Evolutionary conservation across 2,329 filamentous ascomycete species (phyloP).

Genomic region (Colletotrichum sp.): DNA sequence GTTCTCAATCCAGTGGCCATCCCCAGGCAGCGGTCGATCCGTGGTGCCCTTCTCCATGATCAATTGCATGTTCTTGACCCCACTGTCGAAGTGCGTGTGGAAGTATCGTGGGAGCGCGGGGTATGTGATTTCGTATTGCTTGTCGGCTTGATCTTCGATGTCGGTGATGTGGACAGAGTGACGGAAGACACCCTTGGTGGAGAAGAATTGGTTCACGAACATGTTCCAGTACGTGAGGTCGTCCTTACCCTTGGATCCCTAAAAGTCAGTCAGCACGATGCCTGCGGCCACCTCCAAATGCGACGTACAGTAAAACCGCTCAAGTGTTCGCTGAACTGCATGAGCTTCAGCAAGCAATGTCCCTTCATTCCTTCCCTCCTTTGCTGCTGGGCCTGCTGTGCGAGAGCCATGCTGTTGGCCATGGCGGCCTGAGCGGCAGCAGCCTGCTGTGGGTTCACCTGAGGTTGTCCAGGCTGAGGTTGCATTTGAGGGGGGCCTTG

Average conservation of each 20-base stretch:
- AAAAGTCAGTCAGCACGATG: constrained; percentile 15
- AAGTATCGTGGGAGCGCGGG: constrained; percentile 88
- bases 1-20: constrained; percentile 78
- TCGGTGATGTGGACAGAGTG: constrained; percentile 68
- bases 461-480: constrained; percentile 36
- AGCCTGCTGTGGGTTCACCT: constrained; percentile 26
- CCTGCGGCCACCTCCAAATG: background rate
- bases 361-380: constrained; percentile 58
- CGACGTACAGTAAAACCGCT: constrained; percentile 59
- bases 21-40: constrained; percentile 63
- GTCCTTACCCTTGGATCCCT: constrained; percentile 65
- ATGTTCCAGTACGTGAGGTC: constrained; percentile 79
- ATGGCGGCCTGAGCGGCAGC: constrained; percentile 26
- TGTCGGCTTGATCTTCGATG: constrained; percentile 65
- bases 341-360: constrained; percentile 63
- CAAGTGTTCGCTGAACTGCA: constrained; percentile 68
- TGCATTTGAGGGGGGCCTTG: constrained; percentile 36
- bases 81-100: constrained; percentile 85
- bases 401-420: constrained; percentile 36
- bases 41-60: constrained; percentile 72
- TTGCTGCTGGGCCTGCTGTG: constrained; percentile 50
- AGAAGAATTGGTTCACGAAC: constrained; percentile 85
- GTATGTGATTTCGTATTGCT: constrained; percentile 85
- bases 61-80: constrained; percentile 85
- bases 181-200: constrained; percentile 76